Percentiles rank a stretch among this genome's conserved stretches.
Conservation (phyloP, 495 filamentous ascomycete genomes). For the Tuber calosporum region DNA sequence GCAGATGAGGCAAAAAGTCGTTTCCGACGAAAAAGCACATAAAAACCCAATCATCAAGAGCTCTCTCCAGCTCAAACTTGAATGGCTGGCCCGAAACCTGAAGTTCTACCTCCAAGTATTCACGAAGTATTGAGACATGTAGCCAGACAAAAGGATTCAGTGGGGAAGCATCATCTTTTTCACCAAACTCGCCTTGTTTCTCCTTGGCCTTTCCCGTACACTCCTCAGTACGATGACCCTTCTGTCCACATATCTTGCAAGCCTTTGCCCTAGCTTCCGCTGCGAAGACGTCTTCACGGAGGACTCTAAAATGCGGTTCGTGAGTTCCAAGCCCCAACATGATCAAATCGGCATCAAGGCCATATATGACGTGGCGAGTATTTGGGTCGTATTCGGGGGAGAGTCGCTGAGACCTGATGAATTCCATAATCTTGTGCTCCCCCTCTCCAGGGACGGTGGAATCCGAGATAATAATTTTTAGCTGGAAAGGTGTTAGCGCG, state of each 20-base stretch:
- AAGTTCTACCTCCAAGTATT: constrained; percentile 88
- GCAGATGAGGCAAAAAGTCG: constrained; percentile 95
- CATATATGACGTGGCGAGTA: constrained; percentile 91
- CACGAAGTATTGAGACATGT: constrained; percentile 80
- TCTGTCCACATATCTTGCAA: constrained; percentile 82
- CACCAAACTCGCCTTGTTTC: constrained; percentile 75
- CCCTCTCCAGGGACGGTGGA: constrained; percentile 95
- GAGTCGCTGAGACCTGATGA: constrained; percentile 84
- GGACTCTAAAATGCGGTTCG: constrained; percentile 92
- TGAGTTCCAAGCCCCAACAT: constrained; percentile 97
- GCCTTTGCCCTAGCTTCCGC: constrained; percentile 72
- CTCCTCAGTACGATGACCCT: constrained; percentile 74
- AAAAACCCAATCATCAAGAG: constrained; percentile 99
- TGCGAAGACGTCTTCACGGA: constrained; percentile 95
- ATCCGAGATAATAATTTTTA: constrained; percentile 98
- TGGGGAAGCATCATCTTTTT: constrained; percentile 68
- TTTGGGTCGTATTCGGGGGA: constrained; percentile 92
- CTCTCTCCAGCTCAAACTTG: constrained; percentile 81
- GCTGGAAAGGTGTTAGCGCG: constrained; percentile 44
- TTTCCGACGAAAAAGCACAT: constrained; percentile 99
- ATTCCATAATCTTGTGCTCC: constrained; percentile 99
- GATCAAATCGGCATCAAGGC: constrained; percentile 94
- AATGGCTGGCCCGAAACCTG: constrained; percentile 71
- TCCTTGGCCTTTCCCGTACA: constrained; percentile 77
- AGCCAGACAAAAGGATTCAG: constrained; percentile 88